These are phyloP conservation scores for Maudiozyma turicensis DNA, from an alignment of 805 yeast genomes.

Conservation along the genomic window DNA sequence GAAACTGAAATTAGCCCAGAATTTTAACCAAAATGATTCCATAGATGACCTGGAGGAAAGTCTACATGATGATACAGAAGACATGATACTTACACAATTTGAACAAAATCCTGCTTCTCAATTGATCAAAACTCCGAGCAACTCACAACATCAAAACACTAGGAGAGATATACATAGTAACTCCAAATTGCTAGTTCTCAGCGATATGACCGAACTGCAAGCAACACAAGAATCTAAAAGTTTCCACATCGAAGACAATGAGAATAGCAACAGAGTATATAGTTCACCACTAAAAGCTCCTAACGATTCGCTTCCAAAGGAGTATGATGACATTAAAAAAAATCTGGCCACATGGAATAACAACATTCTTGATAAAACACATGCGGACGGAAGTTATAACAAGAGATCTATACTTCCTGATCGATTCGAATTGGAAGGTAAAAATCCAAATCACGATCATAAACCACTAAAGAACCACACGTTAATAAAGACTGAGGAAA, in stretches of 20 bases:
- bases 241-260: neutral
- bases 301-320: neutral
- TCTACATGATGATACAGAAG: constrained; percentile 13
- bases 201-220: neutral
- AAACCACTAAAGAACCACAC: no score
- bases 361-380: no score
- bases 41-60: neutral
- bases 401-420: no score
- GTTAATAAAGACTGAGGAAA: no score
- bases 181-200: neutral
- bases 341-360: no score
- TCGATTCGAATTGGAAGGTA: no score
- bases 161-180: neutral
- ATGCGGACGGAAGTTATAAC: no score
- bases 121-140: neutral
- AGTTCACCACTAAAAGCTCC: constrained; percentile 7
- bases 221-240: neutral
- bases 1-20: neutral
- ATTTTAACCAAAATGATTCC: neutral
- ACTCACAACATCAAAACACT: neutral
- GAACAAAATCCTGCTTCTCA: constrained; percentile 1
- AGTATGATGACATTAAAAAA: no score
- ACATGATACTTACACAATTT: constrained; percentile 17
- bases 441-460: no score
- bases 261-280: neutral